Evolutionary conservation across 495 filamentous ascomycete genomes (phyloP), one percentile per base, ranked within the genome.

Genomic region (Xylaria telfairii): DNA sequence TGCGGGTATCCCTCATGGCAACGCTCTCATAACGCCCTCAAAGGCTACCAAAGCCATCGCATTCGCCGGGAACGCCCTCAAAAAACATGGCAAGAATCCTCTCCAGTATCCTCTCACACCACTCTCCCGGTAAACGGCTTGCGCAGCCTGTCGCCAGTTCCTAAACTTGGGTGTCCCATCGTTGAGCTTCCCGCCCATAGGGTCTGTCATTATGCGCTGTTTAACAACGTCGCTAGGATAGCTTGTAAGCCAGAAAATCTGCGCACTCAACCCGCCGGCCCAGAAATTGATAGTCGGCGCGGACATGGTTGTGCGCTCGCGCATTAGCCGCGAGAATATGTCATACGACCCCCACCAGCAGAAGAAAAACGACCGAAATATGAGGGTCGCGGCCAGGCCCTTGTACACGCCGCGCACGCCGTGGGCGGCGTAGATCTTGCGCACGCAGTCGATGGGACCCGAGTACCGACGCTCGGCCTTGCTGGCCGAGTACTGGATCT

Each of bases 341-440:
- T 97, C 95, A 81, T 99, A 99, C 44, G 89, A 90, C 13, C 91
- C 91, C 96, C 96, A 99, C 95, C 94, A 97, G 83, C 92, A 96
- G 87, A 97, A 97, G 86, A 99, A 99, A 81, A 94, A 96, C 6
- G 90, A 88, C 28, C 96, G 87, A 83, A 98, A 98, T 62, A 99
- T 74, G 39, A 98, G 83, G 0, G 96, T 99, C 1, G 96, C 92
- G 37, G 78, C 84, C 42, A 99, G 82, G 0, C 96, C 96, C 74
- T 93, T 93, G 81, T 93, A 98, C 0, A 98, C 78, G 19, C 95
- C 95, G 17, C 79, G 72, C 3, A 98, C 76, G 15, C 95, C 96
- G 75, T 97, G 93, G 49, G 74, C 76, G 59, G 70, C 71, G 73
- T 86, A 84, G 47, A 97, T 89, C 80, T 93, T 94, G 65, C 79